Conservation (phyloP, 305 asterid genomes). For the Solanum aculeatissimum region DNA sequence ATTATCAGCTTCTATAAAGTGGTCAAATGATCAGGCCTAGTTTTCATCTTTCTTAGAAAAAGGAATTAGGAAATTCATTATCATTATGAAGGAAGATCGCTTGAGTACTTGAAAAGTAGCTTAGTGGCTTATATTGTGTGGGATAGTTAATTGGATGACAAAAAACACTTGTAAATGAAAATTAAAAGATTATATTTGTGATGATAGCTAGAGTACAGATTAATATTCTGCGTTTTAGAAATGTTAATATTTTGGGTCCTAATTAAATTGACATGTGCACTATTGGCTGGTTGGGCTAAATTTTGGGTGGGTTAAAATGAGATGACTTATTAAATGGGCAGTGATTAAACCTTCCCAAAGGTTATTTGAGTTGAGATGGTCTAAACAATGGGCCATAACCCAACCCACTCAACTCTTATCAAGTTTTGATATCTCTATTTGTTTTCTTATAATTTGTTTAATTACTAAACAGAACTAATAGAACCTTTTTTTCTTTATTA, state of each 20-base stretch:
- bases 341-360: background rate
- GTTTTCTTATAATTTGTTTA: background rate
- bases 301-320: background rate
- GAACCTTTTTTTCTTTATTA: background rate
- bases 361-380: background rate
- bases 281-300: background rate
- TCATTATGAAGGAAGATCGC: background rate
- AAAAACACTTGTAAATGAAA: background rate
- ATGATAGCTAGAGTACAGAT: background rate
- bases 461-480: background rate
- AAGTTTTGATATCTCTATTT: background rate
- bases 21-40: background rate
- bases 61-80: background rate
- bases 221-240: background rate
- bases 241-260: background rate
- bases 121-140: background rate
- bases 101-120: background rate
- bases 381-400: background rate
- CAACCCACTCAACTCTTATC: background rate
- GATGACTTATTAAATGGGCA: background rate
- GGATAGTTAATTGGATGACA: background rate
- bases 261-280: background rate
- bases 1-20: background rate
- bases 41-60: background rate
- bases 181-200: background rate